Evolutionary conservation across 106 monocot genomes (phyloP).

Genomic region (Gastrodia elata): DNA sequence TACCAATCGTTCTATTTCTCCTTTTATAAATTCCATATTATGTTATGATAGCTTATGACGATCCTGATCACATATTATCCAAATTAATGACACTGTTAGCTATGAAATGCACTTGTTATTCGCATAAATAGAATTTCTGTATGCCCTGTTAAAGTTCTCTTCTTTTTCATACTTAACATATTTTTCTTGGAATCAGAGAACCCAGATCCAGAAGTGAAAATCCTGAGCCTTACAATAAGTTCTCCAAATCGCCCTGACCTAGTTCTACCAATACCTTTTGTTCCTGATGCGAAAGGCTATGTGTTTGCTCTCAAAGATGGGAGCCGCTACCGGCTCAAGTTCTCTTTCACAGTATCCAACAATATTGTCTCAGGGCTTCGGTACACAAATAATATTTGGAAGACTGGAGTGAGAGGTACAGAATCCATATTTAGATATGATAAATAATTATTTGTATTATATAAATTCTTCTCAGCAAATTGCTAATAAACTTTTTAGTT

Average conservation of each 20-base stretch:
- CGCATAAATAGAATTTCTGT: no score
- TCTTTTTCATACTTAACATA: no score
- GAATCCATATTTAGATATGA: neutral
- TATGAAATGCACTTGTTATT: no score
- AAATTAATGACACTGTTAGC: no score
- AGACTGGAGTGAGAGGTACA: constrained; percentile 67
- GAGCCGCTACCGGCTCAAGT: constrained; percentile 53
- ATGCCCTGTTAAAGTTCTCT: no score
- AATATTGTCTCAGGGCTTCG: constrained; percentile 63
- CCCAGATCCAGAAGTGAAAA: constrained; percentile 56
- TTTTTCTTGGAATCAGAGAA: no score
- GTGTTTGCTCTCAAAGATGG: constrained; percentile 72
- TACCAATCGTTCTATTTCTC: no score
- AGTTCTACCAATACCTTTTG: constrained; percentile 47
- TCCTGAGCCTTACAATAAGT: constrained; percentile 53
- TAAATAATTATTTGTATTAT: neutral
- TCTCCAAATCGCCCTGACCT: constrained; percentile 33
- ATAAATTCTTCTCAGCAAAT: neutral
- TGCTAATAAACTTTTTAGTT: no score
- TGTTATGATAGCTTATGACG: no score
- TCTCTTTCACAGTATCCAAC: constrained; percentile 53
- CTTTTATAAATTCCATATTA: no score
- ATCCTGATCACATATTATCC: no score
- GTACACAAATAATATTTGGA: constrained; percentile 76
- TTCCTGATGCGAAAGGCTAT: constrained; percentile 33